Evolutionary conservation across 768 basidiomycete species (phyloP).

Genomic region (Phylloporus sp.): DNA sequence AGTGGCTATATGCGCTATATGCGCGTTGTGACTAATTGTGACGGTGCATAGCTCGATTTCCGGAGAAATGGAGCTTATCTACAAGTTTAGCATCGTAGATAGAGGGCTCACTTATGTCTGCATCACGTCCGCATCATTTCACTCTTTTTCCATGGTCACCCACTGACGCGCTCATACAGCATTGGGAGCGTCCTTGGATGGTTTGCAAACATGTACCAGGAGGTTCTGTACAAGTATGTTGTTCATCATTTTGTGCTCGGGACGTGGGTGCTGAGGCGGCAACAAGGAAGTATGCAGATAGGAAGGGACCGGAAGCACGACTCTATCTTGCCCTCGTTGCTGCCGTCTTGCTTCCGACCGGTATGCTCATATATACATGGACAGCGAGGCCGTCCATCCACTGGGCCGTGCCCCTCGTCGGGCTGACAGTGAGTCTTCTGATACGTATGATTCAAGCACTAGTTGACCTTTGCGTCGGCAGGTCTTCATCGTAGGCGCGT

Average conservation of each 20-base stretch:
- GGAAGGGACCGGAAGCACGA: constrained; percentile 51
- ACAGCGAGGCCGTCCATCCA: constrained; percentile 48
- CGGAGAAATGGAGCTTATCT: constrained; percentile 50
- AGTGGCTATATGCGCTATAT: constrained; percentile 6
- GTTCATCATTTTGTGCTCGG: background rate
- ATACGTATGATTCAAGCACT: background rate
- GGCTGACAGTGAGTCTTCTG: constrained; percentile 20
- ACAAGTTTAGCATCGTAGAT: constrained; percentile 55
- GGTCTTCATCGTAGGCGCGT: constrained; percentile 48
- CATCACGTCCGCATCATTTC: constrained; percentile 41
- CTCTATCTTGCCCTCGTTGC: constrained; percentile 54
- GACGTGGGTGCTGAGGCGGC: constrained; percentile 4
- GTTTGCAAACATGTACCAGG: constrained; percentile 42
- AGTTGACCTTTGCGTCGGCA: constrained; percentile 17
- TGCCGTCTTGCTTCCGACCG: constrained; percentile 47
- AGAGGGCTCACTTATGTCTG: constrained; percentile 56
- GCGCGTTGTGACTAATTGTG: background rate
- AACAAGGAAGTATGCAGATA: constrained; percentile 25
- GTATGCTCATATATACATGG: constrained; percentile 75
- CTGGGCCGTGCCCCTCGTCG: constrained; percentile 48
- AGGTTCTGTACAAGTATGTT: constrained; percentile 44
- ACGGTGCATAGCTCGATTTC: constrained; percentile 43
- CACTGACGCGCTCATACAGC: constrained; percentile 29
- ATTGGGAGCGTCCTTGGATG: constrained; percentile 53
- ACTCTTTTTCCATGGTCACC: too few relatives aligned